phyloP scores from a whole-genome alignment of 306 rosid species.

The Sophora flavescens region DNA sequence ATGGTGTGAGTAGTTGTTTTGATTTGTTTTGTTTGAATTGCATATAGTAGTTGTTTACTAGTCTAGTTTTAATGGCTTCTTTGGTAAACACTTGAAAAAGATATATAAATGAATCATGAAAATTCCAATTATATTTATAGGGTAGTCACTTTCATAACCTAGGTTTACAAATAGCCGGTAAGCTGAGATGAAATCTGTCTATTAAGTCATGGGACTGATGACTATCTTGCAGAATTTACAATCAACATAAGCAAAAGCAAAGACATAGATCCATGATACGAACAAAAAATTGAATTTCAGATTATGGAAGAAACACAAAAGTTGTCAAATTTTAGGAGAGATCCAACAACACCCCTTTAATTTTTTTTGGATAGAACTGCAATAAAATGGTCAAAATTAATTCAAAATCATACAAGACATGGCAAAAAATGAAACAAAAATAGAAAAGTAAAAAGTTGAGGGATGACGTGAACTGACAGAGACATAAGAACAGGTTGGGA shows the following conservation, averaged over 20 bases:
- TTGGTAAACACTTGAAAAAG: neutral
- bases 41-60: neutral
- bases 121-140: neutral
- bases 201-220: neutral
- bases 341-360: neutral
- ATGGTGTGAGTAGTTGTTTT: too few species aligned
- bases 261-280: neutral
- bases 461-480: conserved; percentile 53
- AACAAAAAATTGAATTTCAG: neutral
- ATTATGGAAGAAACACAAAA: neutral
- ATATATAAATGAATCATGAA: neutral
- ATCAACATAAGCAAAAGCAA: neutral
- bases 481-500: conserved; percentile 88
- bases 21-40: neutral
- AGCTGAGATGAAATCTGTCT: neutral
- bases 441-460: neutral
- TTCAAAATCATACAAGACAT: neutral
- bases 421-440: neutral
- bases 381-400: neutral
- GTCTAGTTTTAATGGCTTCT: neutral
- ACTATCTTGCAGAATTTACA: neutral
- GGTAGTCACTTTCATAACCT: neutral
- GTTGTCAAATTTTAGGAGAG: neutral
- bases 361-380: neutral
- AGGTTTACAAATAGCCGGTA: neutral